Base-by-base conservation (phyloP, 345 rosid genomes). In the Populus davidiana region DNA sequence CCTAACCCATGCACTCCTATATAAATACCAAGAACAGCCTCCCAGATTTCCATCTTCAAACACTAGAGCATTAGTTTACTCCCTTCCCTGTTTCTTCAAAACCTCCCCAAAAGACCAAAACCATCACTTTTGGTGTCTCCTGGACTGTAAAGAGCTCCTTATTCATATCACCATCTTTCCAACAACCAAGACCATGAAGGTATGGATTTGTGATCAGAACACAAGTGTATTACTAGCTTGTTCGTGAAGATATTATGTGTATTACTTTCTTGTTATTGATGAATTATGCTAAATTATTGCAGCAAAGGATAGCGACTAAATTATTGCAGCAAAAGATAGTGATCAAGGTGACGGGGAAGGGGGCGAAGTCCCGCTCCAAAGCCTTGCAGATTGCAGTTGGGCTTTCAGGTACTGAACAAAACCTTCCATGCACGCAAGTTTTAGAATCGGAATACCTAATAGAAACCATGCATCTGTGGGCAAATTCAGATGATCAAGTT, bases 321-420 rank as follows among this genome's bases (percentile, higher is more conserved):
- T n/a, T 41, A 35, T 39, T 25, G 25, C 73, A 79, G 83, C 72
- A 80, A 74, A 81, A 52, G 76, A 35, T 65, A 5, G 76, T 82
- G 50, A 63, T 82, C 61, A 52, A 66, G 36, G 76, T 82, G 2
- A 18, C 69, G 25, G 18, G 69, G 67, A 74, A 78, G 12, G 33
- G n/a, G 43, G 11, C 64, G 8, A 78, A 78, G 73, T 74, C 23
- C 11, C 76, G 79, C 68, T 5, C 78, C 27, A 82, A 82, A 23
- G 84, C 84, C n/a, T 3, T 82, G 56, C 70, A 65, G 75, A 78
- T 78, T 70, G 78, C 76, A 7, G 84, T 70, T n/a, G 23, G 78
- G 21, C 17, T 72, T 67, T 17, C 77, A 14, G 82, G 82, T 79
- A 27, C 27, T 27, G 21, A 69, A 63, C 10, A 11, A 33, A 66